Base-by-base conservation (phyloP, 2,329 filamentous ascomycete genomes). In the Thelonectria rubi region DNA sequence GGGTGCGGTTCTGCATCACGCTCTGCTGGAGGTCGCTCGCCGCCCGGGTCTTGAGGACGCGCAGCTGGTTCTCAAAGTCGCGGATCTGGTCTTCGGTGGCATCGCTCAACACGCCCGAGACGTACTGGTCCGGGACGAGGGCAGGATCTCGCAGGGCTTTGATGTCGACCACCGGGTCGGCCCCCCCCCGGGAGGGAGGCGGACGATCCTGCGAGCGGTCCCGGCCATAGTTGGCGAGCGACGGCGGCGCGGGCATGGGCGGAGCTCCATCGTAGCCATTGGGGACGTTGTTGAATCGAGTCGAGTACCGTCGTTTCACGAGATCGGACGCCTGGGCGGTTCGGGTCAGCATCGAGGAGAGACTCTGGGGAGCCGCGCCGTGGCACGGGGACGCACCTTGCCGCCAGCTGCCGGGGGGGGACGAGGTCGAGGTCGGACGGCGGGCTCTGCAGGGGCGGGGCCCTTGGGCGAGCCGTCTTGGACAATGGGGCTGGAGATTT, bases 1-100 rank as follows among this genome's bases (percentile, higher is more conserved):
- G 95, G 0, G 93, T 97, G 50, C 95, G 89, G 77, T 99, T 99
- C 77, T 97, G 94, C 78, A 97, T 94, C 52, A 99, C 91, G 78
- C 94, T 98, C 74, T 96, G 92, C 77, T 98, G 94, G 20, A 99
- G 83, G 70, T 98, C 94, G 50, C 88, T 85, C 5, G 91, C 90
- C 9, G 93, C 93, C 58, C 91, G 87, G 67, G 86, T 85, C 77
- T 94, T 94, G 58, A 95, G 83, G 70, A 90, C 90, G 66, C 88
- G 88, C 45, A 97, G 81, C 20, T 88, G 88, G 51, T 86, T 83
- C 74, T 97, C 91, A 75, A 91, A 97, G 53, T 91, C 89, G 66
- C 87, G 87, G 62, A 97, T 96, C 67, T 97, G 92, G 65, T 92
- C 88, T 70, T 97, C 94, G 4, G 91, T 91, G 9, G 94, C 93